Evolutionary conservation across 768 basidiomycete genomes (phyloP), one percentile per base, ranked within the genome.

Genomic region (Termitomyces titanicus): DNA sequence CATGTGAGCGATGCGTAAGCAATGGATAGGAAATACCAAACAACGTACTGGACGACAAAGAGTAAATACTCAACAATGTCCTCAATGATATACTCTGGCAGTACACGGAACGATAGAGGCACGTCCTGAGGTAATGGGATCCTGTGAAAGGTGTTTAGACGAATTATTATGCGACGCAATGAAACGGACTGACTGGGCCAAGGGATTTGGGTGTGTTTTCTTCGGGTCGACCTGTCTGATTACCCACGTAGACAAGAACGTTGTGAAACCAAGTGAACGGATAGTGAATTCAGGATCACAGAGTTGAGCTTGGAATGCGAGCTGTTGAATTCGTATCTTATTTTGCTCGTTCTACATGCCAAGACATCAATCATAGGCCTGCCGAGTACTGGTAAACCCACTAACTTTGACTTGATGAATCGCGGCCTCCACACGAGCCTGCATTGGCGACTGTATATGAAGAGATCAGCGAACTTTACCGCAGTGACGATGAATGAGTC

Each of bases 11-110:
- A 33, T 10, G 40, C 20, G 20, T 35, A 12, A 47, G 17, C 17
- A 37, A 11, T 13, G 17, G 42, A 25, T 24, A 7, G 3, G 45
- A 35, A 3, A 8, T 34, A 25, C n/a, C 2, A 27, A 12, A 42
- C 49, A 4, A 68, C 85, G 56, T 63, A 94, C 92, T 88, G 84
- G 10, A 91, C 83, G 15, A 89, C 79, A 67, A 94, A 98, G 51
- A 88, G 79, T 51, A 91, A 79, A 66, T 91, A 95, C 55, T 96
- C 94, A 1, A 94, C 88, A 6, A 98, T 83, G 66, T 98, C 96
- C 67, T 98, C 97, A 39, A 98, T 70, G 13, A 97, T 81, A 66
- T 94, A 96, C 68, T 99, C 97, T 0, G 97, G 97, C 27, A 98
- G 79, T 51, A 90, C 85, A 29, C 87, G 79, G 79, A 98, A 98